Evolutionary conservation across 345 rosid genomes (phyloP), one percentile per base, ranked within the genome.

Genomic region (Cardamine resedifolia): DNA sequence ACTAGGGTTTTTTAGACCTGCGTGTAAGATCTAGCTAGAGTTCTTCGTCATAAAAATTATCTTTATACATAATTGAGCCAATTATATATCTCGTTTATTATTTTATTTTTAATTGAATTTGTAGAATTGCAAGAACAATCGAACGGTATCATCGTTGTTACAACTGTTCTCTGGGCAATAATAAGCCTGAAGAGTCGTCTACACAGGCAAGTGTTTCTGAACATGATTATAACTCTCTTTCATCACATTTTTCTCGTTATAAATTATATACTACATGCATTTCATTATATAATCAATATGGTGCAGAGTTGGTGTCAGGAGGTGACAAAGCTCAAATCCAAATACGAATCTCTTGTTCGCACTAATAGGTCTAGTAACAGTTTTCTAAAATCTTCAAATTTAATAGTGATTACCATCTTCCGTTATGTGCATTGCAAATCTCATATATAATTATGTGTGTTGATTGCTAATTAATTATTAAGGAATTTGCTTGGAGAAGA

Each of bases 401-500:
- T 28, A 4, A 34, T 49, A 21, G 26, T 20, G 10, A 16, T 28
- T 23, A 30, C 5, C n/a, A 72, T 62, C 44, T 27, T 50, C 18
- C 27, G 1, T 18, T 49, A 16, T 24, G 16, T 30, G 11, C 67
- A 36, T 39, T 24, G 30, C 33, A 21, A 45, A 19, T 31, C 60
- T 11, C 41, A 47, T 21, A 4, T n/a, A 30, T 36, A 23, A n/a
- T 63, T 71, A 10, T 36, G 27, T 56, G 36, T 70, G 48, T 57
- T 63, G 44, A n/a, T 53, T 76, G 70, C 33, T 55, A 44, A 52
- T 28, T 55, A 44, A 52, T 28, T 3, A 41, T 27, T 5, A 52
- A 83, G 97, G 89, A 85, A 87, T 83, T 84, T 91, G 87, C 96
- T 91, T 58, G 97, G 97, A 76, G 96, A 89, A 77, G 90, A 91